Conservation (phyloP, 2,329 filamentous ascomycete species). For the Monosporascus sp. region DNA sequence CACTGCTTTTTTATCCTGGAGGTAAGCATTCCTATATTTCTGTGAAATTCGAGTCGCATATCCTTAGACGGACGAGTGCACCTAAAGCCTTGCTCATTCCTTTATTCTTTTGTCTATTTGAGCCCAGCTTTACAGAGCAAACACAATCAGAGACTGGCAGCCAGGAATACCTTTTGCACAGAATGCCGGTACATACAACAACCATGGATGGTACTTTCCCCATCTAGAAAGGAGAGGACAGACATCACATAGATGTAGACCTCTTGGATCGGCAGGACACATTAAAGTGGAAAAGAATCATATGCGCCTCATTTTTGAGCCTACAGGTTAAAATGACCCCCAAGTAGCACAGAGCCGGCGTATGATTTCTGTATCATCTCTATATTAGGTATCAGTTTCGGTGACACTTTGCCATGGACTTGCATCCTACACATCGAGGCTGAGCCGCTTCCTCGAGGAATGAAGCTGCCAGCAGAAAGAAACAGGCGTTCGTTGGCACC, state of each 20-base stretch:
- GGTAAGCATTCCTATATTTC: too few relatives aligned
- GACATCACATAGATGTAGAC: neutral
- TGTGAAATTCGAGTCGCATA: too few relatives aligned
- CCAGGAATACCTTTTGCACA: neutral
- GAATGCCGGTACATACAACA: neutral
- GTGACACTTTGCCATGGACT: too few relatives aligned
- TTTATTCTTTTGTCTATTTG: neutral
- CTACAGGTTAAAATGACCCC: neutral
- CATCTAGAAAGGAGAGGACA: neutral
- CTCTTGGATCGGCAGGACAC: too few relatives aligned
- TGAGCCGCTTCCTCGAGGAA: too few relatives aligned
- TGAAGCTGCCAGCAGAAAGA: too few relatives aligned
- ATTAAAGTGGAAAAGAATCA: neutral
- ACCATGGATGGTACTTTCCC: neutral
- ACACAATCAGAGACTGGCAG: neutral
- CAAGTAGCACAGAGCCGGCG: neutral
- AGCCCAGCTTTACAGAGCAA: neutral
- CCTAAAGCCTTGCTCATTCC: neutral
- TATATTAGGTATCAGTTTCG: too few relatives aligned
- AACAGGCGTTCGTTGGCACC: too few relatives aligned
- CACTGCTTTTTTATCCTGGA: too few relatives aligned
- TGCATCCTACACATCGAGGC: too few relatives aligned
- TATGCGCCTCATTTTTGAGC: neutral
- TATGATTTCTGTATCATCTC: too few relatives aligned
- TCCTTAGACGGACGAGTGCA: too few relatives aligned